These are phyloP conservation scores for Calocera cornea DNA, from an alignment of 768 basidiomycete species.

Conservation along the genomic window DNA sequence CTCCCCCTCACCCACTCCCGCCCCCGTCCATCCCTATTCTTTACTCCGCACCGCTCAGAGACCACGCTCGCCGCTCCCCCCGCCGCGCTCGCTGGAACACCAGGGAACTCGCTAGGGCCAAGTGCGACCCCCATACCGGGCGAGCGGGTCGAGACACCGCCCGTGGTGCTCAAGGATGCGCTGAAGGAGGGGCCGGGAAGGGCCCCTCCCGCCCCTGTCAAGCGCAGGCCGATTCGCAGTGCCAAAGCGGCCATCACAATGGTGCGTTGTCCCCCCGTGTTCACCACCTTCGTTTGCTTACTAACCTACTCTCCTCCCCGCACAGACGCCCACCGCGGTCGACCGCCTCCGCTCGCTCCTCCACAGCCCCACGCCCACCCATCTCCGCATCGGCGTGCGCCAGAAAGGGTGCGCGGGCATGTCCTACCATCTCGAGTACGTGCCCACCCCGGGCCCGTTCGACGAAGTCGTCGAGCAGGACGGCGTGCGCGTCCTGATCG, in stretches of 20 bases:
- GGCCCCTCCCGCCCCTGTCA: neutral
- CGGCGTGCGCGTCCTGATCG: slow-evolving; percentile 83
- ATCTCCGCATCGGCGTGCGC: slow-evolving; percentile 87
- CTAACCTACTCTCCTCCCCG: slow-evolving; percentile 6
- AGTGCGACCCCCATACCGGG: neutral
- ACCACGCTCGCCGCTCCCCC: neutral
- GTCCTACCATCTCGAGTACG: slow-evolving; percentile 87
- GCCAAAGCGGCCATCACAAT: slow-evolving; percentile 67
- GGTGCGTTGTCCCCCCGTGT: slow-evolving; percentile 27
- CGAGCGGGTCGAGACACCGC: neutral
- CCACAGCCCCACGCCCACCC: slow-evolving; percentile 72
- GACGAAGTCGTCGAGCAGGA: slow-evolving; percentile 97
- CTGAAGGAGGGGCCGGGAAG: neutral
- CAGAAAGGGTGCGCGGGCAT: slow-evolving; percentile 96
- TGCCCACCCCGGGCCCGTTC: slow-evolving; percentile 75
- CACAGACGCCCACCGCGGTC: slow-evolving; percentile 69
- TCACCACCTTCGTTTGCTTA: slow-evolving; percentile 3
- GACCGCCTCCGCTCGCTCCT: slow-evolving; percentile 56
- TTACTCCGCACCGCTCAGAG: neutral
- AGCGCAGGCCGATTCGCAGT: slow-evolving; percentile 31
- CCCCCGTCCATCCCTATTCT: neutral
- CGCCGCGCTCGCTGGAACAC: neutral
- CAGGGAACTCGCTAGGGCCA: neutral
- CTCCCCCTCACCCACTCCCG: slow-evolving; percentile 3
- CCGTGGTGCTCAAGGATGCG: too few relatives aligned